Evolutionary conservation across 2,329 filamentous ascomycete genomes (phyloP).

Genomic region (Aspergillus sp.): DNA sequence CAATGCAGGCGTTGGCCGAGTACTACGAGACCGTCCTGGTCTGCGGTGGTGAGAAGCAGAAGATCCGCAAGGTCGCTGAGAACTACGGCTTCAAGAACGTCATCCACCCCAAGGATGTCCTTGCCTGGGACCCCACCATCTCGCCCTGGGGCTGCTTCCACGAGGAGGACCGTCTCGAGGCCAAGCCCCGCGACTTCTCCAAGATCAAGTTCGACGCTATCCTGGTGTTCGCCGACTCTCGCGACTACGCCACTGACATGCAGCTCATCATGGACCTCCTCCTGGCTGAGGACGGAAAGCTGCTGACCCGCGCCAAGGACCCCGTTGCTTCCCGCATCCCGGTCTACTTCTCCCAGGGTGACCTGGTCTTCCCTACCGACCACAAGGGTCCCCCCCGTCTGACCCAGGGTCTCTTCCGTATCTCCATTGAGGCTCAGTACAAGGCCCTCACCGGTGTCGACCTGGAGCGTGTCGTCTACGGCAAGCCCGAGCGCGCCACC

Average conservation of each 20-base stretch:
- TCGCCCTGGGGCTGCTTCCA: conserved; percentile 70
- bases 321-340: conserved; percentile 67
- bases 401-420: conserved; percentile 75
- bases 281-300: conserved; percentile 66
- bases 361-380: conserved; percentile 65
- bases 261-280: conserved; percentile 76
- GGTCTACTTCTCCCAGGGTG: conserved; percentile 71
- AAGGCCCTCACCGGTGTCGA: conserved; percentile 66
- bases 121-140: conserved; percentile 68
- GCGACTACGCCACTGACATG: conserved; percentile 73
- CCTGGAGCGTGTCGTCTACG: conserved; percentile 74
- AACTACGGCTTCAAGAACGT: conserved; percentile 74
- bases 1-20: conserved; percentile 73
- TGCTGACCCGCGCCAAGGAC: conserved; percentile 66
- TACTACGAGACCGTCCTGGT: conserved; percentile 78
- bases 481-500: conserved; percentile 73
- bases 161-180: conserved; percentile 66
- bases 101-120: conserved; percentile 71
- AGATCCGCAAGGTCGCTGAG: conserved; percentile 72
- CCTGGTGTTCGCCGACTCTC: conserved; percentile 72
- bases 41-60: conserved; percentile 73
- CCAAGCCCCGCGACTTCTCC: conserved; percentile 69
- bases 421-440: conserved; percentile 68
- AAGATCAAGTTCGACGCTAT: conserved; percentile 73
- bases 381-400: conserved; percentile 65